Evolutionary conservation across 805 yeast species (phyloP), one percentile per base, ranked within the genome.

Genomic region (Monosporozyma siamensis): DNA sequence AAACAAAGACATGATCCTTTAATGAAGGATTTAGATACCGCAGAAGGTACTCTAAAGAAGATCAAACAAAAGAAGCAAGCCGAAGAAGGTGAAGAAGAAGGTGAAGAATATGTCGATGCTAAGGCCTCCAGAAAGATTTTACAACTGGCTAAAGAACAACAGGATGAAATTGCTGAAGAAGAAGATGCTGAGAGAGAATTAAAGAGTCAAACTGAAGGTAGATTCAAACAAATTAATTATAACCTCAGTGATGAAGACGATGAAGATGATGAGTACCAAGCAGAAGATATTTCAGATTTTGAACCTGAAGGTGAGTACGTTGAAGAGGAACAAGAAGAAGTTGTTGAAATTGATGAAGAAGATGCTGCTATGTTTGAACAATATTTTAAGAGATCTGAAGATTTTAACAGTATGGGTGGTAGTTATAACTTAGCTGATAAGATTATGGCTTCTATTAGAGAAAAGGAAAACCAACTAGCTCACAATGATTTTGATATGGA

Each of bases 101-200:
- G 60, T 14, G 88, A 80, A 38, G 78, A 72, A 35, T 81, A 67
- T 52, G 71, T 92, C 31, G 96, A 90, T 66, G 83, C 97, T 15
- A 70, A 77, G 15, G 68, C 86, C 24, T 85, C 97, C 1, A 72
- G 94, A 63, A 86, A 78, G 65, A 89, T 92, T 62, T 69, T 92
- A 51, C 85, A 83, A 59, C 70, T 92, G 48, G 99, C 98, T 15
- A 80, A 75, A 53, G 90, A 83, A 55, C 99, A 92, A 67, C 96
- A 88, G 64, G 88, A 84, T 36, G 99, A 92, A 58, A 61, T 89
- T 17, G 89, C 78, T 42, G 78, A 70, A 38, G 95, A 85, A 56
- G 82, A 78, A 47, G 67, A 66, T 31, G 53, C 42, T 8, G 51
- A 51, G 59, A 55, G 46, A 52, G 48, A 48, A 56, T 44, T 40